Evolutionary conservation across 1,284 basidiomycete species (phyloP).

Genomic region (Cutaneotrichosporon sp.): DNA sequence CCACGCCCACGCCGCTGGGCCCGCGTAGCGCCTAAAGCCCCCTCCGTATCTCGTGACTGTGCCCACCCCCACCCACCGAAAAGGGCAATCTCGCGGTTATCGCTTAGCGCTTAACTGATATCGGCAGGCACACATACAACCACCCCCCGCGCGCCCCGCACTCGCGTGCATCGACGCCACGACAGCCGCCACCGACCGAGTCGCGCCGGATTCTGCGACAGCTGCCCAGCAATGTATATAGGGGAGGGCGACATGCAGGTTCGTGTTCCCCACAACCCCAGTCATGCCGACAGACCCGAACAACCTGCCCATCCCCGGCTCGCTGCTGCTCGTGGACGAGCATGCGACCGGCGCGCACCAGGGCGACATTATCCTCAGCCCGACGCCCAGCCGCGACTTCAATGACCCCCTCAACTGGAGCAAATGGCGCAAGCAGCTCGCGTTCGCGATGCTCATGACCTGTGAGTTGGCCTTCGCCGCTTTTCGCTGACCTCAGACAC

Average conservation of each 20-base stretch:
- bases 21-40: too few relatives aligned
- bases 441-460: constrained; percentile 23
- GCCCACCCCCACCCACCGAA: not conserved
- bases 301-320: constrained; percentile 28
- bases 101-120: constrained; percentile 4
- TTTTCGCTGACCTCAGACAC: constrained; percentile 17
- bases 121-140: not conserved
- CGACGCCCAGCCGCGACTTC: constrained; percentile 25
- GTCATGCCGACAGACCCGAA: not conserved
- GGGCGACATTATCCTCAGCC: constrained; percentile 27
- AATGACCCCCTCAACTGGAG: constrained; percentile 33
- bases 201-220: not conserved
- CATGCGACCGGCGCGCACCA: constrained; percentile 3
- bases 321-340: constrained; percentile 25
- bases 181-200: not conserved
- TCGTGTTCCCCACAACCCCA: not conserved
- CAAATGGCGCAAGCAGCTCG: constrained; percentile 24
- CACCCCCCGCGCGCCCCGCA: not conserved
- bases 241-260: not conserved
- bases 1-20: too few relatives aligned
- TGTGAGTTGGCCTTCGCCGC: constrained; percentile 17
- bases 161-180: not conserved
- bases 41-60: not conserved
- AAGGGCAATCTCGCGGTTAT: not conserved
- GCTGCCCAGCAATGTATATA: not conserved